A percentile compares a stretch with the other conserved stretches of the same genome.
Evolutionary conservation across 2,329 filamentous ascomycete genomes (phyloP).

Genomic region (Gaeumannomyces sp.): DNA sequence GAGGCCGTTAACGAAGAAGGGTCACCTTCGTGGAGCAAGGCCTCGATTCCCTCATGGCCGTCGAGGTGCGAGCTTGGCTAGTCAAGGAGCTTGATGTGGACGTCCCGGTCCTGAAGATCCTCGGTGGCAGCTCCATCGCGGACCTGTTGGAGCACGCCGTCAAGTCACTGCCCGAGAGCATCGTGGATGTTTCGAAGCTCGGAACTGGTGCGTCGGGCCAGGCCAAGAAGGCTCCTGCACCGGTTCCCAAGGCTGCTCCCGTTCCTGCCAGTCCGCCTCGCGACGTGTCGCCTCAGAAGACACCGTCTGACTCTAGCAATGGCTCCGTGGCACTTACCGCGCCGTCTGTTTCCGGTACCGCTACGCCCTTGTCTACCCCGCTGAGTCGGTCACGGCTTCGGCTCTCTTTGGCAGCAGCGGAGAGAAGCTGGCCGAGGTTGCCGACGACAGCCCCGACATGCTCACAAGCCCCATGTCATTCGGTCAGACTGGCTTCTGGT

Average conservation of each 20-base stretch:
- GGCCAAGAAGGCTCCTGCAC: conserved; percentile 1
- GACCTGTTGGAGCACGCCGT: not conserved
- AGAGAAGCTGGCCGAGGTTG: not conserved
- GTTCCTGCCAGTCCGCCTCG: not conserved
- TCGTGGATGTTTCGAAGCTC: not conserved
- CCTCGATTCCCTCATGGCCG: conserved; percentile 17
- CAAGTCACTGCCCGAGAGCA: conserved; percentile 1
- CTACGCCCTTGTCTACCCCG: not conserved
- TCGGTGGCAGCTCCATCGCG: not conserved
- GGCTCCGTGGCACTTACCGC: not conserved
- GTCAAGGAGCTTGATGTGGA: conserved; percentile 4
- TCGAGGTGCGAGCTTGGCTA: conserved; percentile 1
- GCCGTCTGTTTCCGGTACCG: not conserved
- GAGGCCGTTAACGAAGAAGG: conserved; percentile 11
- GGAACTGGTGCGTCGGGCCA: not conserved
- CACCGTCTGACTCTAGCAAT: not conserved
- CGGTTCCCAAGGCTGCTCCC: not conserved
- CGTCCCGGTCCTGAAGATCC: conserved; percentile 3
- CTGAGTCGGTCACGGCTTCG: not conserved
- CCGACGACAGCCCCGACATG: not conserved
- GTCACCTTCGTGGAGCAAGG: conserved; percentile 16
- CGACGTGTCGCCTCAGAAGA: not conserved
- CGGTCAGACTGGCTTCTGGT: conserved; percentile 27
- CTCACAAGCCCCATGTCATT: conserved; percentile 2
- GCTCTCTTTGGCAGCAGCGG: not conserved